These are phyloP conservation scores for Schoenoplectus tabernaemontani DNA, from an alignment of 202 grass and related monocot genomes.

Conservation along the genomic window DNA sequence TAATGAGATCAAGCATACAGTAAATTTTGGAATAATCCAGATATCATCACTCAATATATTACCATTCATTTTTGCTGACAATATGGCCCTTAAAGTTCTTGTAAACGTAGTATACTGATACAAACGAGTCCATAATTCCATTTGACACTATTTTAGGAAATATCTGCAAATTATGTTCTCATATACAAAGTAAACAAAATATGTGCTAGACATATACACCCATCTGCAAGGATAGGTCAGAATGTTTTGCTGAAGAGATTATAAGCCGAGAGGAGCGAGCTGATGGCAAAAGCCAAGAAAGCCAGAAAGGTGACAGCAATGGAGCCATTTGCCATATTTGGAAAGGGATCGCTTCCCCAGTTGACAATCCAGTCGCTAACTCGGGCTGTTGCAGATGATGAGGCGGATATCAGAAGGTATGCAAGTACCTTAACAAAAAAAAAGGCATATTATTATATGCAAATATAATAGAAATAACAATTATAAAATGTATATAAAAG, in stretches of 20 bases:
- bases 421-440: constrained; percentile 53
- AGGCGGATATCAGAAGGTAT: constrained; percentile 80
- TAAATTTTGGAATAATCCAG: not conserved
- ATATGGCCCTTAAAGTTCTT: not conserved
- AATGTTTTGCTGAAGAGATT: constrained; percentile 62
- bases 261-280: constrained; percentile 70
- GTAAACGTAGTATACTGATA: not conserved
- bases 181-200: constrained; percentile 3
- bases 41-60: not conserved
- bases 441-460: constrained; percentile 42
- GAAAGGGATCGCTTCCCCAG: constrained; percentile 77
- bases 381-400: constrained; percentile 68
- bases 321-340: constrained; percentile 67
- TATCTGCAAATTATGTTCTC: not conserved
- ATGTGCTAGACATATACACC: not conserved
- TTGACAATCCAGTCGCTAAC: constrained; percentile 56
- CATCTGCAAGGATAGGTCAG: constrained; percentile 15
- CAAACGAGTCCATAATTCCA: not conserved
- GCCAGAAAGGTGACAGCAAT: constrained; percentile 70
- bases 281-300: constrained; percentile 60
- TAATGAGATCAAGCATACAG: not conserved
- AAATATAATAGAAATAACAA: not conserved
- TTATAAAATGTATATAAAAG: too few relatives aligned
- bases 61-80: not conserved
- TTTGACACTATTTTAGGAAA: not conserved